Percentiles rank a stretch among this genome's conserved stretches.
Conservation (phyloP, 2,329 filamentous ascomycete species). For the Exophiala sideris region DNA sequence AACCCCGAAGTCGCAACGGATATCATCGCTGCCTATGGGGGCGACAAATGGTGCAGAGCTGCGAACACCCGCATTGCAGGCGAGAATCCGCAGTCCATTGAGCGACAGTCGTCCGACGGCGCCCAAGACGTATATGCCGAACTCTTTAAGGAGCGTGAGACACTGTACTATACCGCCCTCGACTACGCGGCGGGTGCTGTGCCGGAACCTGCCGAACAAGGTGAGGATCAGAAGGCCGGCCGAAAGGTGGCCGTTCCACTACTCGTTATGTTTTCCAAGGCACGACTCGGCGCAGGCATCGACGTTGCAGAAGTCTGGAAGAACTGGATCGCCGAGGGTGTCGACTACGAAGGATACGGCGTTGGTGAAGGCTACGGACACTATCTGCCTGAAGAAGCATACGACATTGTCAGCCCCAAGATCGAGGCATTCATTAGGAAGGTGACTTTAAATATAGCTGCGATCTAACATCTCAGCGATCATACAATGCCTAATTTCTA, state of each 20-base stretch:
- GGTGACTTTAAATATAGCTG: conserved; percentile 4
- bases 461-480: neutral
- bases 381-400: conserved; percentile 48
- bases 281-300: conserved; percentile 39
- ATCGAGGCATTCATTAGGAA: conserved; percentile 21
- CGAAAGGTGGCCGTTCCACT: conserved; percentile 43
- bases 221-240: conserved; percentile 43
- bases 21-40: conserved; percentile 45
- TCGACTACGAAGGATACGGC: conserved; percentile 20
- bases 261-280: conserved; percentile 45
- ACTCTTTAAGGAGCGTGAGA: conserved; percentile 43
- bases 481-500: conserved; percentile 5
- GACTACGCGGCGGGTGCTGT: conserved; percentile 47
- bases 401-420: conserved; percentile 30
- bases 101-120: conserved; percentile 30
- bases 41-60: conserved; percentile 37
- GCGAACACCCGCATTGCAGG: conserved; percentile 35
- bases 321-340: conserved; percentile 40
- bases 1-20: conserved; percentile 42
- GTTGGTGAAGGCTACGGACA: conserved; percentile 37
- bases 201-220: conserved; percentile 44
- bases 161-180: conserved; percentile 44
- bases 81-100: conserved; percentile 21
- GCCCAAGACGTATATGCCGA: conserved; percentile 44
- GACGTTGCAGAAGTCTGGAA: conserved; percentile 42